Evolutionary conservation across 2,329 filamentous ascomycete genomes (phyloP).

Genomic region (Penicillium sp.): DNA sequence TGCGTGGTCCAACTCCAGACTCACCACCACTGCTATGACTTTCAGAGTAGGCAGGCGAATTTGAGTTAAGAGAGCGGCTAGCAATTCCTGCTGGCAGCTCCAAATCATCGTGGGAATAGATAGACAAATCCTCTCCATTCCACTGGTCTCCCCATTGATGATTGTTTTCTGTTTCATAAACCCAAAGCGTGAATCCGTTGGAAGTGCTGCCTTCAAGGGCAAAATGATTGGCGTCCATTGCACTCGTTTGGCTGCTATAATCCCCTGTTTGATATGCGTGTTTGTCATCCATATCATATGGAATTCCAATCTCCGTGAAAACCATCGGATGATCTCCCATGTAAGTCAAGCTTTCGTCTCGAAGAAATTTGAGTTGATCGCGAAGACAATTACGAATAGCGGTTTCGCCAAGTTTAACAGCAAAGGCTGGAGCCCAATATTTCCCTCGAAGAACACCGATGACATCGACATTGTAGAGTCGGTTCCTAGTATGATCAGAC

Average conservation of each 20-base stretch:
- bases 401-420: conserved; percentile 86
- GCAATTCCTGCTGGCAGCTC: conserved; percentile 44
- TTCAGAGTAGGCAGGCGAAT: conserved; percentile 56
- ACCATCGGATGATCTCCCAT: conserved; percentile 87
- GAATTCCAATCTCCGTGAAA: conserved; percentile 94
- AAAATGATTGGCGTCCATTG: conserved; percentile 95
- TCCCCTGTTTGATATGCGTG: conserved; percentile 94
- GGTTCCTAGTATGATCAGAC: conserved; percentile 59
- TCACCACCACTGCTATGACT: conserved; percentile 47
- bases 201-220: conserved; percentile 80
- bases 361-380: conserved; percentile 80
- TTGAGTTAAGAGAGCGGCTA: conserved; percentile 33
- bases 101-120: conserved; percentile 81
- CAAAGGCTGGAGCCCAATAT: conserved; percentile 86
- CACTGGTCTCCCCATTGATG: conserved; percentile 90
- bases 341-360: conserved; percentile 81
- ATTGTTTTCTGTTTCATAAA: conserved; percentile 79
- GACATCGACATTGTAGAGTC: conserved; percentile 94
- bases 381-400: conserved; percentile 92
- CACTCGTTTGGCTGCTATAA: conserved; percentile 86
- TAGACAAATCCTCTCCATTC: conserved; percentile 96
- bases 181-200: conserved; percentile 87
- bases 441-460: conserved; percentile 86
- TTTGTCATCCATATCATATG: conserved; percentile 98
- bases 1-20: conserved; percentile 67